phyloP scores from a whole-genome alignment of 2,329 filamentous ascomycete species.

The Fusarium aywerte region DNA sequence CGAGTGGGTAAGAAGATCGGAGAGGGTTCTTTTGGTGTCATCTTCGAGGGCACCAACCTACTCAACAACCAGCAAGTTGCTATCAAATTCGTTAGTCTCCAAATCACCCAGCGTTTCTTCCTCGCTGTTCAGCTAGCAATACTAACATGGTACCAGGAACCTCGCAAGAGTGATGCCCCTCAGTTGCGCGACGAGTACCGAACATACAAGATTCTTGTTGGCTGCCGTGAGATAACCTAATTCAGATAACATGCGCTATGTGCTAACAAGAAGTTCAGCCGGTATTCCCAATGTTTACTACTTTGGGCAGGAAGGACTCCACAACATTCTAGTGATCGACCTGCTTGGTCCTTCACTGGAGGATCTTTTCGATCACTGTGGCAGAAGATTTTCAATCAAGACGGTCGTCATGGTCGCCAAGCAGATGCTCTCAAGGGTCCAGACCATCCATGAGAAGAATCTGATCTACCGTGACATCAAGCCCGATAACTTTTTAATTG shows the following conservation, averaged over 20 bases:
- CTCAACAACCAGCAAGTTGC: slow-evolving; percentile 99
- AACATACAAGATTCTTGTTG: slow-evolving; percentile 99
- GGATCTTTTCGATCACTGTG: slow-evolving; percentile 97
- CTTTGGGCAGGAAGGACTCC: slow-evolving; percentile 96
- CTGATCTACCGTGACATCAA: slow-evolving; percentile 99
- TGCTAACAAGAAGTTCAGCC: slow-evolving; percentile 64
- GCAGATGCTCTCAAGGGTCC: slow-evolving; percentile 97
- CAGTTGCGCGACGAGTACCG: slow-evolving; percentile 98
- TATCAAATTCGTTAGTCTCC: slow-evolving; percentile 89
- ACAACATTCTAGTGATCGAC: slow-evolving; percentile 99
- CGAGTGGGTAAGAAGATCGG: slow-evolving; percentile 99
- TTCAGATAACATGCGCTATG: slow-evolving; percentile 47
- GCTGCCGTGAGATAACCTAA: slow-evolving; percentile 80
- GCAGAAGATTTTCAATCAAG: slow-evolving; percentile 93
- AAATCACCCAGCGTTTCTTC: background rate
- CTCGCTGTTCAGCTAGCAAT: background rate
- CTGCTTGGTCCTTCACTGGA: slow-evolving; percentile 93
- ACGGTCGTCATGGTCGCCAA: slow-evolving; percentile 99
- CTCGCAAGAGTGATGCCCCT: slow-evolving; percentile 96
- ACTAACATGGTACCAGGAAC: slow-evolving; percentile 72
- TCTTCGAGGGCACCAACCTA: slow-evolving; percentile 98
- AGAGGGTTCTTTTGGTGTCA: slow-evolving; percentile 97
- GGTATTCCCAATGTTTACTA: slow-evolving; percentile 99
- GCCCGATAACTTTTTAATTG: slow-evolving; percentile 98
- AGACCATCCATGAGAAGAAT: slow-evolving; percentile 97